Base-by-base conservation (phyloP, 1,284 basidiomycete genomes). In the Tylopilus orsonianus region DNA sequence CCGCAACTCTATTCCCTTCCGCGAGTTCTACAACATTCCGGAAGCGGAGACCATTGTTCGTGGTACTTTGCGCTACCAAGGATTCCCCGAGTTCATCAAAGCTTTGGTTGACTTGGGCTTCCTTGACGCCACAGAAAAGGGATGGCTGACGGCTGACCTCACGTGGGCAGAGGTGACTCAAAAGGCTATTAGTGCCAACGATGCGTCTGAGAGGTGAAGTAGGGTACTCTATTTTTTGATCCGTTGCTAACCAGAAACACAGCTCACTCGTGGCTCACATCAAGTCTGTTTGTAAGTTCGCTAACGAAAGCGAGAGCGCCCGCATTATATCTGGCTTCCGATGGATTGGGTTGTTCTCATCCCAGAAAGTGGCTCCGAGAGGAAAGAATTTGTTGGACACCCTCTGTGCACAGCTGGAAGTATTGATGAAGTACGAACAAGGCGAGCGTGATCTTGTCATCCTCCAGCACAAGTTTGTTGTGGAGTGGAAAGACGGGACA, bases 1-100 rank as follows among this genome's bases (percentile, higher is more conserved):
- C 79, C 85, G 97, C 34, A 90, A 99, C 75, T 96, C 93, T 20
- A 83, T 86, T 12, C 87, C 90, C 6, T 99, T 96, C 84, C 78
- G 78, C 55, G 79, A 87, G 63, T 87, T 66, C 67, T 99, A 99
- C 78, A 75, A 81, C 60, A 97, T 99, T 59, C 91, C 92, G 14
- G 96, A 99, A 71, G 92, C 91, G 14, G 83, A 97, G 74, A 96
- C 93, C 9, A 79, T 96, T 50, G 80, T 97, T 50, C 84, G 97
- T 40, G 96, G 97, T 38, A 99, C 97, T 7, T 76, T 99, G 67
- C 81, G 97, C 52, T 99, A 96, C 77, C 92, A 95, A 67, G 95
- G 95, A 52, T 98, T 98, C 91, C 94, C 94, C n/a, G 88, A 92
- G 71, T 97, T 99, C 69, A 87, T 99, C 70, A 84, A 82, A 61